A percentile compares a stretch with the other conserved stretches of the same genome.
phyloP scores from a whole-genome alignment of 768 basidiomycete genomes.

The Panaeolus cyanescens region DNA sequence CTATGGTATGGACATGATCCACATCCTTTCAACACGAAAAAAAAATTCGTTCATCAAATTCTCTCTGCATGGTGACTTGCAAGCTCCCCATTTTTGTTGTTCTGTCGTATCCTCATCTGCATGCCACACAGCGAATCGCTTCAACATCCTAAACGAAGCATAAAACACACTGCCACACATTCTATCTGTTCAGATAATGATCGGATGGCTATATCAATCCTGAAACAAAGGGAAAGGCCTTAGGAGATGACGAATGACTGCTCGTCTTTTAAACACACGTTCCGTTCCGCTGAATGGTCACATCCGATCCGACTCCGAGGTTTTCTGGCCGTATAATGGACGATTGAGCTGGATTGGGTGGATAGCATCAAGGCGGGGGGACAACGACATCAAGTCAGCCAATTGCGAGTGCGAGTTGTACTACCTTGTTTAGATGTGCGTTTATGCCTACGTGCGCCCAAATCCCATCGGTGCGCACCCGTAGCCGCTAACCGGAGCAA shows the following conservation, averaged over 20 bases:
- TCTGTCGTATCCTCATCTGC: no score
- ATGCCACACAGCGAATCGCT: no score
- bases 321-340: background rate
- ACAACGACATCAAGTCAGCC: no score
- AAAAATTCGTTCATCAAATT: no score
- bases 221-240: background rate
- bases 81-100: no score
- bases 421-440: background rate
- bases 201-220: background rate
- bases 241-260: background rate
- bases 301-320: background rate
- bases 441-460: background rate
- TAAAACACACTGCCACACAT: background rate
- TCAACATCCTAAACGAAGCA: background rate
- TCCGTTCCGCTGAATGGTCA: background rate
- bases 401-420: background rate
- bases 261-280: background rate
- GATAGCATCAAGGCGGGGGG: no score
- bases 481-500: background rate
- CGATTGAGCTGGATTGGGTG: no score
- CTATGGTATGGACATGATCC: no score
- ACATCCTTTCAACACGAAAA: no score
- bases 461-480: background rate
- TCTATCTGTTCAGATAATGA: no score
- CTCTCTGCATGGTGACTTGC: no score